Evolutionary conservation across 345 rosid genomes (phyloP).

Genomic region (Pugionium dolabratum): DNA sequence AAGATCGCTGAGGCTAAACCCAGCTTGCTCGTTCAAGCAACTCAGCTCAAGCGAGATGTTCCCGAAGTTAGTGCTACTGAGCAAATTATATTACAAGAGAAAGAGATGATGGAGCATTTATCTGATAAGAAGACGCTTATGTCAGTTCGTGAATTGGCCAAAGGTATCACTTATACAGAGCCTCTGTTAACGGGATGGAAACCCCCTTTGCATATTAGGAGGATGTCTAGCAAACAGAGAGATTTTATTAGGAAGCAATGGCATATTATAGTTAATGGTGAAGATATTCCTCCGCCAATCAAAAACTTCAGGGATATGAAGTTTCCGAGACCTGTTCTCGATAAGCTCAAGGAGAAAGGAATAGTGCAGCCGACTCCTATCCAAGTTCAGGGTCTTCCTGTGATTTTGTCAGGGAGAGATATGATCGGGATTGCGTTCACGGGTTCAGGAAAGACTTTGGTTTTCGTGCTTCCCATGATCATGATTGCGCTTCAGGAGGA

Average conservation of each 20-base stretch:
- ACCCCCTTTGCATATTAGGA: slow-evolving; percentile 66
- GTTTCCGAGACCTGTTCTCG: slow-evolving; percentile 70
- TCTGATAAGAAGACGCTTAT: slow-evolving; percentile 82
- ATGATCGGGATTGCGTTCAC: slow-evolving; percentile 97
- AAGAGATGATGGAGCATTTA: slow-evolving; percentile 86
- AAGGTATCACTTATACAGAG: slow-evolving; percentile 81
- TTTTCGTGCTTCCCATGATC: slow-evolving; percentile 83
- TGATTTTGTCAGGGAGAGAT: slow-evolving; percentile 73
- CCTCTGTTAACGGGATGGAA: slow-evolving; percentile 89
- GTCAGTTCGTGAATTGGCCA: slow-evolving; percentile 88
- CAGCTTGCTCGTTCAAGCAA: slow-evolving; percentile 80
- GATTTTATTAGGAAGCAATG: slow-evolving; percentile 83
- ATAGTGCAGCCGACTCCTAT: slow-evolving; percentile 94
- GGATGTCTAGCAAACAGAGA: slow-evolving; percentile 57
- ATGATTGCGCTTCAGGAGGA: slow-evolving; percentile 94
- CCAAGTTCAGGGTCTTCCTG: slow-evolving; percentile 97
- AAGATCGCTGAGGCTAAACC: slow-evolving; percentile 76
- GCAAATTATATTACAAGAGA: slow-evolving; percentile 85
- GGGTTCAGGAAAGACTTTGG: slow-evolving; percentile 87
- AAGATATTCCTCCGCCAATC: slow-evolving; percentile 77
- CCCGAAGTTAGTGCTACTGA: slow-evolving; percentile 78
- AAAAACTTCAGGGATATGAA: slow-evolving; percentile 87
- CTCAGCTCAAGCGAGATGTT: slow-evolving; percentile 82
- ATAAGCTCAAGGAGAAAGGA: slow-evolving; percentile 71
- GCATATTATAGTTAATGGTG: slow-evolving; percentile 92